Evolutionary conservation across 2,329 filamentous ascomycete genomes (phyloP), one percentile per base, ranked within the genome.

Genomic region (Cercospora berteroae): DNA sequence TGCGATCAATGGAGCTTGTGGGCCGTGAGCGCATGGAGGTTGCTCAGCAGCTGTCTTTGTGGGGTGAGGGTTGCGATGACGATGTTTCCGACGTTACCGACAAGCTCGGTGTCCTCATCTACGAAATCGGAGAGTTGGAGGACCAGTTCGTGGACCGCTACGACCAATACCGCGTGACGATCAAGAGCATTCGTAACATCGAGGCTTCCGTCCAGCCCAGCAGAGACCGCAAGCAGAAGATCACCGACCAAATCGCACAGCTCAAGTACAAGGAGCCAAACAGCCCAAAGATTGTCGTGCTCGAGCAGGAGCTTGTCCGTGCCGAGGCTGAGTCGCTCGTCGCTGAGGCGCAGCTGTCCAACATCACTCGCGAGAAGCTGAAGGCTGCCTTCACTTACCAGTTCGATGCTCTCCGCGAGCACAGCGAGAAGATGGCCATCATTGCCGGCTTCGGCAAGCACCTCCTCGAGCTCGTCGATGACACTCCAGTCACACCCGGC

Each of bases 241-340:
- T 99, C 78, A 97, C 93, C 76, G 95, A 99, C 79, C 93, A 98
- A 79, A 99, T 99, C 75, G 94, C 95, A 60, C 94, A 98, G 81
- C 88, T 99, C 76, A 99, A 99, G 83, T 99, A 98, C 88, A 99
- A 99, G 85, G 95, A 99, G 81, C 95, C 95, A 74, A 97, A 96
- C 84, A 97, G 94, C 39, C 94, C 94, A 71, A 95, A 93, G 83
- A 97, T 99, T 74, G 93, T 97, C 66, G 94, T 99, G 48, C 89
- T 99, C 64, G 95, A 99, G 83, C 95, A 99, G 82, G 95, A 99
- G 82, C 91, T 99, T 67, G 95, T 99, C 74, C 94, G 95, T 75
- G 95, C 95, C 73, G 95, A 99, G 82, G 95, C 95, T 76, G 95
- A 99, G 81, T 98, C 95, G n/a, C 89, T 99, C 13, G 95, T 99